A percentile compares a stretch with the other conserved stretches of the same genome.
Evolutionary conservation across 169 alveolate species (phyloP).

Genomic region (Ichthyophthirius multifiliis): DNA sequence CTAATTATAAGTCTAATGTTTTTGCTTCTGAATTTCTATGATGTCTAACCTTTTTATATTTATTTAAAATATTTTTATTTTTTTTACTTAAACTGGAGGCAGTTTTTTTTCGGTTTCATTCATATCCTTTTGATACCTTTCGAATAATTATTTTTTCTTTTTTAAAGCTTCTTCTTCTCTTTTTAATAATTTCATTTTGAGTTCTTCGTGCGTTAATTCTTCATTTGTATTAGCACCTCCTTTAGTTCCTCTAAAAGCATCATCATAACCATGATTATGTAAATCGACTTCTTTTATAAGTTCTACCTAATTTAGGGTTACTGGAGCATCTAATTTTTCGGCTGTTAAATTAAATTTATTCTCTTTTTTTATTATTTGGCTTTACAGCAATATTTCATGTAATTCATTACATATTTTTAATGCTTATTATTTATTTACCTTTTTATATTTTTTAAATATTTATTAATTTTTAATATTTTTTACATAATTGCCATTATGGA

Average conservation of each 20-base stretch:
- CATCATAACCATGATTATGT: background rate
- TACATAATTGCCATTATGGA: constrained; percentile 38
- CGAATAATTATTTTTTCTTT: background rate
- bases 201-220: background rate
- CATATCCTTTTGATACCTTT: constrained; percentile 16
- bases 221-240: constrained; percentile 18
- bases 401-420: background rate
- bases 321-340: constrained; percentile 11
- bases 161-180: background rate
- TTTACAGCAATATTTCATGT: background rate
- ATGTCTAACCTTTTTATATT: constrained; percentile 29
- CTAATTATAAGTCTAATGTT: constrained; percentile 49
- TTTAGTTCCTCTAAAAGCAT: constrained; percentile 12
- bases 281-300: background rate
- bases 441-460: background rate
- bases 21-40: constrained; percentile 33
- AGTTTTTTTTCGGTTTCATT: background rate
- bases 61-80: too few relatives aligned
- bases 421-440: background rate
- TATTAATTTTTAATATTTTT: background rate
- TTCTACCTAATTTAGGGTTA: background rate
- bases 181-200: background rate
- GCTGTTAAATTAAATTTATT: background rate
- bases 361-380: background rate
- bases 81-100: constrained; percentile 8